phyloP scores from a whole-genome alignment of 345 rosid species.

The Hibiscus mutabilis region DNA sequence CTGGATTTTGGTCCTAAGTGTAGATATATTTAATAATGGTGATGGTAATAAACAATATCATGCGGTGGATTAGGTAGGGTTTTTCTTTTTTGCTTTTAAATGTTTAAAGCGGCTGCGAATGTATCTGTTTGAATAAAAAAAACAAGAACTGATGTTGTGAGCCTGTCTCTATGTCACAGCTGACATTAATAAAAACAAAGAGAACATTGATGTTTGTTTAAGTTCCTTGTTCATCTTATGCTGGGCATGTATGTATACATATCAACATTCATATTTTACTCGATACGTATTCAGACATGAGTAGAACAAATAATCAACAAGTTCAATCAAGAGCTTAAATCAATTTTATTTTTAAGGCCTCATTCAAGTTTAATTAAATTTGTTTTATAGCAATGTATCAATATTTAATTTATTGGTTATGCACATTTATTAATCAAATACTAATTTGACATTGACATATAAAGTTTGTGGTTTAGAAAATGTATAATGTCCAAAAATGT shows the following conservation, averaged over 20 bases:
- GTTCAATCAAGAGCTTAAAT: too few species aligned
- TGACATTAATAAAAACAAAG: conserved; percentile 8
- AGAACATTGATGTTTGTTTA: neutral
- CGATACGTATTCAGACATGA: neutral
- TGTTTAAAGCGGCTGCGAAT: neutral
- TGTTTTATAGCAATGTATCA: too few species aligned
- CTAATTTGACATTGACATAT: too few species aligned
- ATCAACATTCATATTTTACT: neutral
- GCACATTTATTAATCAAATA: too few species aligned
- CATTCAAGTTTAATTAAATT: too few species aligned
- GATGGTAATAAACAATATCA: conserved; percentile 6
- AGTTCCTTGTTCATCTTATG: neutral
- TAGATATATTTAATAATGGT: conserved; percentile 5
- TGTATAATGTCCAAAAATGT: too few species aligned
- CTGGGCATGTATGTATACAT: too few species aligned
- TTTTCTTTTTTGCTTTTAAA: neutral
- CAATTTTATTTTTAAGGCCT: neutral
- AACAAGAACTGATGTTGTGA: neutral
- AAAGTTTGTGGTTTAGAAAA: too few species aligned
- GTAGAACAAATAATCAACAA: too few species aligned
- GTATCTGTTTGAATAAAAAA: conserved; percentile 8
- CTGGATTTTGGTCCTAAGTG: conserved; percentile 9
- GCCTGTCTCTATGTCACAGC: conserved; percentile 7
- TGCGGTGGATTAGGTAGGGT: neutral
- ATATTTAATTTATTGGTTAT: too few species aligned